Evolutionary conservation across 805 yeast species (phyloP).

Genomic region (Wickerhamomyces rabaulensis): DNA sequence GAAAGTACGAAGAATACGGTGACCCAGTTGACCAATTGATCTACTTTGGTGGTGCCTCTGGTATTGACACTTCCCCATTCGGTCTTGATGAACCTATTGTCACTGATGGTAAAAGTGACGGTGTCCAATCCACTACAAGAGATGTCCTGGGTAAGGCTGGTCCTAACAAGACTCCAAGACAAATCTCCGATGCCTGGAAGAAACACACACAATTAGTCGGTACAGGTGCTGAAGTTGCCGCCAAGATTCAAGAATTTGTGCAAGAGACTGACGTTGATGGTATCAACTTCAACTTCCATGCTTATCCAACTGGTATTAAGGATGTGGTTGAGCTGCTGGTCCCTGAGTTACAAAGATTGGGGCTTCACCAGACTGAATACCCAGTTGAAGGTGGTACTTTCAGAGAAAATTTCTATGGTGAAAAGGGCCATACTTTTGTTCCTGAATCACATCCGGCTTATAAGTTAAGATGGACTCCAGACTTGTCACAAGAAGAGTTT

Average conservation of each 20-base stretch:
- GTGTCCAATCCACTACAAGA: slow-evolving; percentile 25
- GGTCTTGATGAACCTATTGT: slow-evolving; percentile 31
- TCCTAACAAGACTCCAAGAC: slow-evolving; percentile 3
- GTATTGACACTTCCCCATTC: slow-evolving; percentile 33
- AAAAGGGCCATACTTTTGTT: slow-evolving; percentile 14
- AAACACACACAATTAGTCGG: slow-evolving; percentile 24
- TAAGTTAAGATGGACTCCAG: slow-evolving; percentile 9
- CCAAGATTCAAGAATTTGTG: slow-evolving; percentile 35
- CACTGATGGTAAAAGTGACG: slow-evolving; percentile 26
- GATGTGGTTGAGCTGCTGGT: slow-evolving; percentile 31
- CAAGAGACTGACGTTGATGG: slow-evolving; percentile 37
- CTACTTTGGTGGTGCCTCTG: slow-evolving; percentile 42
- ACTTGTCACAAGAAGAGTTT: slow-evolving; percentile 1
- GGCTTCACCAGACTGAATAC: slow-evolving; percentile 33
- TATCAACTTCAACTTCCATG: slow-evolving; percentile 32
- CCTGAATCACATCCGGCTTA: slow-evolving; percentile 14
- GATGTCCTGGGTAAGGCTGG: slow-evolving; percentile 2
- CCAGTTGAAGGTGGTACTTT: slow-evolving; percentile 28
- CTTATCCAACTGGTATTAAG: slow-evolving; percentile 32
- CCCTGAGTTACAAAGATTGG: slow-evolving; percentile 31
- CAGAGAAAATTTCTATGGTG: slow-evolving; percentile 30
- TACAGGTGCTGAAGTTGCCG: slow-evolving; percentile 26
- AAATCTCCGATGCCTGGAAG: slow-evolving; percentile 6
- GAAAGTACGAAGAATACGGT: slow-evolving; percentile 28
- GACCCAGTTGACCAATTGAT: slow-evolving; percentile 33